Evolutionary conservation across 768 basidiomycete genomes (phyloP).

Genomic region (Trichaptum fuscoviolaceum): DNA sequence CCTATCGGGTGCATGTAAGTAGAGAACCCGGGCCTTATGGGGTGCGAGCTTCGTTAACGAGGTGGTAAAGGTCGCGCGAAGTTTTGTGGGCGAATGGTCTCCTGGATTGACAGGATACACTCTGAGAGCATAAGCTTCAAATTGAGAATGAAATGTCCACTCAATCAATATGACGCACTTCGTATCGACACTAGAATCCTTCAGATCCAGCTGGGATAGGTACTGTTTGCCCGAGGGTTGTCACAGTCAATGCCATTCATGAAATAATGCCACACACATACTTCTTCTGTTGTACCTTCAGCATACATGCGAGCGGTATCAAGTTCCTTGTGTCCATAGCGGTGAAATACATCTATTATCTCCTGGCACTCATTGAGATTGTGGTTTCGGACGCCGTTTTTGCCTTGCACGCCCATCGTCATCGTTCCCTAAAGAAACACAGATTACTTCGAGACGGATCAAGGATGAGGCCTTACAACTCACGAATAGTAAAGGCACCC

Average conservation of each 20-base stretch:
- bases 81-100: slow-evolving; percentile 32
- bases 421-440: slow-evolving; percentile 37
- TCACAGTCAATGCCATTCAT: neutral
- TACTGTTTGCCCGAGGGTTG: slow-evolving; percentile 21
- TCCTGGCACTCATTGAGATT: slow-evolving; percentile 34
- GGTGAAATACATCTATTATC: slow-evolving; percentile 40
- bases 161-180: too few species aligned
- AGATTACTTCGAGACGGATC: neutral
- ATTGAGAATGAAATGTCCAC: slow-evolving; percentile 3
- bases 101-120: slow-evolving; percentile 37
- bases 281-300: slow-evolving; percentile 52
- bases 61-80: slow-evolving; percentile 39
- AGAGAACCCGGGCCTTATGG: slow-evolving; percentile 45
- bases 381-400: slow-evolving; percentile 35
- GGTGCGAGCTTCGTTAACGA: slow-evolving; percentile 43
- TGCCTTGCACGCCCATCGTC: slow-evolving; percentile 38
- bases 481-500: slow-evolving; percentile 37
- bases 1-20: slow-evolving; percentile 58
- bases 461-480: slow-evolving; percentile 5
- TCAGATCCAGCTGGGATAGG: slow-evolving; percentile 36
- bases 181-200: slow-evolving; percentile 39
- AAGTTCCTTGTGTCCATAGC: slow-evolving; percentile 38
- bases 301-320: slow-evolving; percentile 49
- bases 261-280: slow-evolving; percentile 14
- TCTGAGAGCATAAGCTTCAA: slow-evolving; percentile 19